Base-by-base conservation (phyloP, 2,329 filamentous ascomycete species). In the Aquanectria penicillioides region DNA sequence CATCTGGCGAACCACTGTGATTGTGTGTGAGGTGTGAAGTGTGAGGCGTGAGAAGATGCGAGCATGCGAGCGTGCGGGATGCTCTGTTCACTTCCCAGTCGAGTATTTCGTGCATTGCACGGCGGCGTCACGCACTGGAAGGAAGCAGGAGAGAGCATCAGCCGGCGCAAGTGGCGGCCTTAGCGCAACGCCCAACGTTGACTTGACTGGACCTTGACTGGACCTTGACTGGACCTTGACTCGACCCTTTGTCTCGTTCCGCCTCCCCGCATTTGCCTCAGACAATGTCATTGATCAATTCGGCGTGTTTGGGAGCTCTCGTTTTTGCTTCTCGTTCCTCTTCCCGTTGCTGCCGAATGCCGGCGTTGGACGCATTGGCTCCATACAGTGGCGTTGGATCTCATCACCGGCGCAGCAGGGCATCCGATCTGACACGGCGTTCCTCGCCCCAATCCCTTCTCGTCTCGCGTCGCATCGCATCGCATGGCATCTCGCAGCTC, bases 401-500 rank as follows among this genome's bases (percentile, higher is more conserved):
- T n/a, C n/a, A n/a, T n/a, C n/a, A n/a, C n/a, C n/a, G n/a, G n/a
- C n/a, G n/a, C n/a, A n/a, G n/a, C n/a, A n/a, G n/a, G n/a, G n/a
- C n/a, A n/a, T n/a, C n/a, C n/a, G n/a, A n/a, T 34, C 31, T 34
- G 31, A 34, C 31, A 34, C 6, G n/a, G 7, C 31, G 31, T n/a
- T 6, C 20, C 37, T 23, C 4, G 12, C 4, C 40, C 44, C 31
- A 23, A 11, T 37, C 22, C 18, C 26, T 37, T 40, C 34, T 17
- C 20, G 40, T 25, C 17, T 22, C 11, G 50, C 50, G 22, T 25
- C 28, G 29, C 31, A 22, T 29, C 28, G 37, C 29, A 26, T 25
- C 37, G 22, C 22, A 43, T 34, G 31, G 40, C 50, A 53, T 46
- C 38, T 44, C 40, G 50, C 50, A 53, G 22, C 38, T 43, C 41